Conservation (phyloP, 352 stramenopile species). For the Phytophthora macrochlamydospora region DNA sequence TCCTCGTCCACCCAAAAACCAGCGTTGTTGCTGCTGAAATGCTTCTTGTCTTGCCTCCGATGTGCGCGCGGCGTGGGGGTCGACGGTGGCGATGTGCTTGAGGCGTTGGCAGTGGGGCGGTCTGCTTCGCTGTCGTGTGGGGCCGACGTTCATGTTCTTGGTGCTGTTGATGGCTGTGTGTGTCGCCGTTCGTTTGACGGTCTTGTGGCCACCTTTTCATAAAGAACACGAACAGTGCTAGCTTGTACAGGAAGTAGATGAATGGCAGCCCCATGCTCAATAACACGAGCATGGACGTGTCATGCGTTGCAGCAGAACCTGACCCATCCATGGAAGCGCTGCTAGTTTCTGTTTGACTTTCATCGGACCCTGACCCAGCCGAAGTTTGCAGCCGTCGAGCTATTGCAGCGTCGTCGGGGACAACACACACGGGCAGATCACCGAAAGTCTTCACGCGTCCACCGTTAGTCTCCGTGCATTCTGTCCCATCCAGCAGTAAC, state of each 20-base stretch:
- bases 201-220: slow-evolving; percentile 28
- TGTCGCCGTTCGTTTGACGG: slow-evolving; percentile 3
- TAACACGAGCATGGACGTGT: slow-evolving; percentile 37
- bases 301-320: slow-evolving; percentile 9
- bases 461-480: slow-evolving; percentile 12
- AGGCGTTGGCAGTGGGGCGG: slow-evolving; percentile 31
- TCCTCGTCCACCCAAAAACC: slow-evolving; percentile 77
- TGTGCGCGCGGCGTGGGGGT: slow-evolving; percentile 18
- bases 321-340: slow-evolving; percentile 6
- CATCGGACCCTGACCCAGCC: neutral
- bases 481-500: neutral
- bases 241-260: slow-evolving; percentile 48
- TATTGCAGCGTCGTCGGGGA: slow-evolving; percentile 9
- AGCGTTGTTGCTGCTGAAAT: slow-evolving; percentile 36
- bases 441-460: slow-evolving; percentile 16
- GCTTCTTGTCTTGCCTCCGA: slow-evolving; percentile 26
- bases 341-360: slow-evolving; percentile 7
- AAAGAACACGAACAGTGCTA: slow-evolving; percentile 44
- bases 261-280: slow-evolving; percentile 39
- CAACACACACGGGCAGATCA: slow-evolving; percentile 29
- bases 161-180: neutral
- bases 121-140: slow-evolving; percentile 21
- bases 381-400: slow-evolving; percentile 19
- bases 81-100: slow-evolving; percentile 27
- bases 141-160: slow-evolving; percentile 10